These are phyloP conservation scores for Diaporthe sp. DNA, from an alignment of 2,329 filamentous ascomycete genomes.

Conservation along the genomic window DNA sequence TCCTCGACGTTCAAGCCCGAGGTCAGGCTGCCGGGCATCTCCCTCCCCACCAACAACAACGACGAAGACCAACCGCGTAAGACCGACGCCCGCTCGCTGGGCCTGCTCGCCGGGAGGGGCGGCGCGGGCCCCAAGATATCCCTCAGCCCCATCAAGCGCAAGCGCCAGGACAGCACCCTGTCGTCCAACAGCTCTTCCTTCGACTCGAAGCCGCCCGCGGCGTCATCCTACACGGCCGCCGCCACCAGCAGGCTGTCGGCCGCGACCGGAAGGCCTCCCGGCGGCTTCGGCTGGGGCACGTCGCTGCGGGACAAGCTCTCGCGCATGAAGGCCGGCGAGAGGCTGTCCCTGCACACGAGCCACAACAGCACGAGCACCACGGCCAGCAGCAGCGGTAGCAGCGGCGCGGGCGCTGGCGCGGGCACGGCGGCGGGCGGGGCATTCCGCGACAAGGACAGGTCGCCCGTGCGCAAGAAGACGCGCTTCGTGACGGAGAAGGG, in stretches of 20 bases:
- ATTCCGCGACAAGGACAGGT: constrained; percentile 48
- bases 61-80: constrained; percentile 47
- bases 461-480: constrained; percentile 78
- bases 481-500: constrained; percentile 85
- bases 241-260: neutral
- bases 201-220: constrained; percentile 17
- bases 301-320: constrained; percentile 68
- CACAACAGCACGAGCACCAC: constrained; percentile 49
- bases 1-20: constrained; percentile 40
- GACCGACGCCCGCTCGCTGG: constrained; percentile 61
- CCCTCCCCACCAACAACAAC: constrained; percentile 39
- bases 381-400: constrained; percentile 43
- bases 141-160: constrained; percentile 73
- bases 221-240: neutral
- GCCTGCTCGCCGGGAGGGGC: constrained; percentile 56
- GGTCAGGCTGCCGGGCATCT: constrained; percentile 37
- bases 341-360: constrained; percentile 36
- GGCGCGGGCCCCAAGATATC: constrained; percentile 62
- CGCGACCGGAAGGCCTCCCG: constrained; percentile 7
- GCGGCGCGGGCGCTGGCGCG: neutral
- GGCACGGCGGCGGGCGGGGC: neutral
- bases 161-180: constrained; percentile 66
- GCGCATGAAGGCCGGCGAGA: constrained; percentile 73
- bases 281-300: constrained; percentile 70
- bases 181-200: constrained; percentile 48